These are phyloP conservation scores for Sisymbrium altissimum DNA, from an alignment of 345 rosid species.

Conservation along the genomic window DNA sequence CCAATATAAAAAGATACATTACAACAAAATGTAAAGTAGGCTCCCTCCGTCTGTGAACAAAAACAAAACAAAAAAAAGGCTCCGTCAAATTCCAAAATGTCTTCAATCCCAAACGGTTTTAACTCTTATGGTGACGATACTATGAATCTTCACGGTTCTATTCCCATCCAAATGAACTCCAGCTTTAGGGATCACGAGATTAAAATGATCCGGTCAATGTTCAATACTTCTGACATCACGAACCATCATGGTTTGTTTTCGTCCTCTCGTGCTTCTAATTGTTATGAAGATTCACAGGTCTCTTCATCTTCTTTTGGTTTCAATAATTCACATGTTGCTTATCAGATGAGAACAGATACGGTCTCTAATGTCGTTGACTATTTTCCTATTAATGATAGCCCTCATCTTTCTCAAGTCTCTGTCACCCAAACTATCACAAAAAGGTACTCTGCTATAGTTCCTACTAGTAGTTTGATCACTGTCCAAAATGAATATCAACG, in stretches of 20 bases:
- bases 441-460: constrained; percentile 8
- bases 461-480: not conserved
- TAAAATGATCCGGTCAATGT: not conserved
- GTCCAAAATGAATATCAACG: not conserved
- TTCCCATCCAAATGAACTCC: not conserved
- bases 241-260: constrained; percentile 22
- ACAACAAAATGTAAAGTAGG: not conserved
- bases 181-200: constrained; percentile 1
- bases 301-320: constrained; percentile 14
- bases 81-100: constrained; percentile 15
- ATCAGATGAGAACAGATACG: constrained; percentile 11
- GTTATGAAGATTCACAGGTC: not conserved
- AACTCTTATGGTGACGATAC: not conserved
- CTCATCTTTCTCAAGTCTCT: constrained; percentile 17
- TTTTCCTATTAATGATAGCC: not conserved
- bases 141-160: not conserved
- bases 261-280: not conserved
- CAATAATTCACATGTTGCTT: not conserved
- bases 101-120: constrained; percentile 1
- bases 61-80: too few species aligned
- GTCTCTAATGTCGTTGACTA: constrained; percentile 6
- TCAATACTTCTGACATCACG: constrained; percentile 2
- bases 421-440: constrained; percentile 21
- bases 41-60: too few species aligned
- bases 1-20: constrained; percentile 10